These are phyloP conservation scores for Rubia peregrina DNA, from an alignment of 305 asterid genomes.

Conservation along the genomic window DNA sequence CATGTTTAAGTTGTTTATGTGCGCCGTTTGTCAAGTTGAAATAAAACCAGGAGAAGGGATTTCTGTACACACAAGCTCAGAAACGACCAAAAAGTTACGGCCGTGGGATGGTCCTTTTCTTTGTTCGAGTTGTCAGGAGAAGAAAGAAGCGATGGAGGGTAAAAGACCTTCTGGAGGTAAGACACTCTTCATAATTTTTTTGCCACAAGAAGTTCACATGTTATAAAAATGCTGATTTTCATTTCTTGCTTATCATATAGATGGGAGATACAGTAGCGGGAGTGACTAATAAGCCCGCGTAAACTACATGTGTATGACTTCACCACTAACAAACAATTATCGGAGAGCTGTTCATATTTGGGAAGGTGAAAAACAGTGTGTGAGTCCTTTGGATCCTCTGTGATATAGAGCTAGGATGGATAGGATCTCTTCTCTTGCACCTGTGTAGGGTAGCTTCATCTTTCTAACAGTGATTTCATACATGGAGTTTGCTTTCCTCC, in stretches of 20 bases:
- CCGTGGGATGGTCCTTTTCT: slow-evolving; percentile 99
- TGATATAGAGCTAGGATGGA: slow-evolving; percentile 33
- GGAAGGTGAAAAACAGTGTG: slow-evolving; percentile 28
- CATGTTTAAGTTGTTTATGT: slow-evolving; percentile 86
- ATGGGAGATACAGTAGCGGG: slow-evolving; percentile 68
- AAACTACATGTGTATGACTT: slow-evolving; percentile 7
- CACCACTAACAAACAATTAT: slow-evolving; percentile 23
- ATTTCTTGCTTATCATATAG: slow-evolving; percentile 32
- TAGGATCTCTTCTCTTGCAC: slow-evolving; percentile 23
- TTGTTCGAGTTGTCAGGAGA: slow-evolving; percentile 85
- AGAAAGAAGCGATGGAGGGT: slow-evolving; percentile 99
- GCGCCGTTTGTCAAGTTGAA: slow-evolving; percentile 94
- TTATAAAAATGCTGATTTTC: slow-evolving; percentile 15
- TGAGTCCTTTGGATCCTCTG: slow-evolving; percentile 34
- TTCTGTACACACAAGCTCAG: slow-evolving; percentile 61
- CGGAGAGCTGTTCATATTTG: slow-evolving; percentile 21
- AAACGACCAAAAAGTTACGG: slow-evolving; percentile 52
- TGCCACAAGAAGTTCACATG: slow-evolving; percentile 12
- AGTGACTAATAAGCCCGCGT: slow-evolving; percentile 44
- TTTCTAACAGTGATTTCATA: slow-evolving; percentile 23
- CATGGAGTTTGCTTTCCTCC: slow-evolving; percentile 28
- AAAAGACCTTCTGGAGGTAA: slow-evolving; percentile 68
- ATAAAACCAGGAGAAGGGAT: slow-evolving; percentile 93
- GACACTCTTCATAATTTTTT: slow-evolving; percentile 12
- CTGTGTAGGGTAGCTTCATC: slow-evolving; percentile 30